phyloP scores from a whole-genome alignment of 345 rosid genomes.

The Eutrema yunnanense region DNA sequence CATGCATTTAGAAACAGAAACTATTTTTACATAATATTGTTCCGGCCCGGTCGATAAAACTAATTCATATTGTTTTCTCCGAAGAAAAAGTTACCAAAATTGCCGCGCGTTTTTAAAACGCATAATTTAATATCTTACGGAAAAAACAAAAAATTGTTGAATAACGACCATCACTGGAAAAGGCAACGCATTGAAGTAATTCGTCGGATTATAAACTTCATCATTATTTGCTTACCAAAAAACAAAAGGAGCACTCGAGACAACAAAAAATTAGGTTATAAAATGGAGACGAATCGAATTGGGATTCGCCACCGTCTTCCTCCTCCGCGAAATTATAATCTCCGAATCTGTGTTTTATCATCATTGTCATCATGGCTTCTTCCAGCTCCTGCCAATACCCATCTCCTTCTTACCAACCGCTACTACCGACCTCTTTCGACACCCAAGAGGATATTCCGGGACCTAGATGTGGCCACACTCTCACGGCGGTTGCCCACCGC shows the following conservation, averaged over 20 bases:
- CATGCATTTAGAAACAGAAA: too few relatives aligned
- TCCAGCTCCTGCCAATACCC: constrained; percentile 51
- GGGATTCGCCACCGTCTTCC: not conserved
- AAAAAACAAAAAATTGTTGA: too few relatives aligned
- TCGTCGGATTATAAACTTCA: not conserved
- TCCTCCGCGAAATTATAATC: not conserved
- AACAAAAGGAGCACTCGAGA: not conserved
- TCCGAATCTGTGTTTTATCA: not conserved
- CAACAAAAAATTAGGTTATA: not conserved
- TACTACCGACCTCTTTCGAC: constrained; percentile 54
- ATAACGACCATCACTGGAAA: not conserved
- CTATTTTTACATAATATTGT: too few relatives aligned
- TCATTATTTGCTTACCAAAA: constrained; percentile 3
- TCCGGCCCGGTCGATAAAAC: too few relatives aligned
- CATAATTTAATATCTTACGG: too few relatives aligned
- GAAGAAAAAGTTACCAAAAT: too few relatives aligned
- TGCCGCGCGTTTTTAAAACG: too few relatives aligned
- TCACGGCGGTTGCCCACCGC: constrained; percentile 65
- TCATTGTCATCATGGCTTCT: not conserved
- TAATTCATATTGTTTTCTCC: too few relatives aligned
- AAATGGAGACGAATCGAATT: not conserved
- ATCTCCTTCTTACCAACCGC: constrained; percentile 44
- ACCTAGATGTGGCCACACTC: constrained; percentile 70
- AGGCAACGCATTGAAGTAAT: not conserved
- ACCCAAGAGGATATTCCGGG: constrained; percentile 71